Base-by-base conservation (phyloP, 495 filamentous ascomycete species). In the Penicillium odoratum region DNA sequence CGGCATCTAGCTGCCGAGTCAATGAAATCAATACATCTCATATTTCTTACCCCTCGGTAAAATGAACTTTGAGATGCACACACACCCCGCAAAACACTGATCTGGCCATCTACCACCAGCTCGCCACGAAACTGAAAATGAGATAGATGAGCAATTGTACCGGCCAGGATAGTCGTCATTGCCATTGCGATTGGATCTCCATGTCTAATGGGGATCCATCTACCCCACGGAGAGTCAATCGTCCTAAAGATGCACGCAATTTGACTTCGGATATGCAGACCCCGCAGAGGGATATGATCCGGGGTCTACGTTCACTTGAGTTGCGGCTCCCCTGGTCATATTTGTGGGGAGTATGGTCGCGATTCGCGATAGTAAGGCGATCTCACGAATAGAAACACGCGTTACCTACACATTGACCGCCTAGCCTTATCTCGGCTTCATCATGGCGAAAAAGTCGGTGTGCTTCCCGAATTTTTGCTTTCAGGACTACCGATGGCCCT, bases 281-380 rank as follows among this genome's bases (percentile, higher is more conserved):
- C 51, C 51, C 36, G 36, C 51, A 42, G 50, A 26, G 29, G 28
- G 42, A 33, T 26, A 3, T 34, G 26, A 31, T 55, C 40, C 16
- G 42, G 40, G 52, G 52, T 47, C 31, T 4, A 50, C 40, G 47
- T 47, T 46, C 36, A 51, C 49, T 62, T 55, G n/a, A 51, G 54
- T 21, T 59, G 62, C 47, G 52, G 51, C 56, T 58, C 55, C 59
- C 57, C 48, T 51, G 51, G 5, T 51, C 36, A 59, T 56, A 49
- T 30, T 30, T 53, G 47, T 47, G 62, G 58, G 62, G 52, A 34
- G 21, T 40, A 38, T 30, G n/a, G 13, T 5, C 18, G 4, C 16
- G n/a, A 28, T 28, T 34, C 31, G 50, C 30, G 49, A 63, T 62
- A 53, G 30, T 45, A 38, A 40, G 18, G 31, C 6, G 38, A 48